Evolutionary conservation across 2,329 filamentous ascomycete genomes (phyloP), one percentile per base, ranked within the genome.

Genomic region (Mariannaea sp.): DNA sequence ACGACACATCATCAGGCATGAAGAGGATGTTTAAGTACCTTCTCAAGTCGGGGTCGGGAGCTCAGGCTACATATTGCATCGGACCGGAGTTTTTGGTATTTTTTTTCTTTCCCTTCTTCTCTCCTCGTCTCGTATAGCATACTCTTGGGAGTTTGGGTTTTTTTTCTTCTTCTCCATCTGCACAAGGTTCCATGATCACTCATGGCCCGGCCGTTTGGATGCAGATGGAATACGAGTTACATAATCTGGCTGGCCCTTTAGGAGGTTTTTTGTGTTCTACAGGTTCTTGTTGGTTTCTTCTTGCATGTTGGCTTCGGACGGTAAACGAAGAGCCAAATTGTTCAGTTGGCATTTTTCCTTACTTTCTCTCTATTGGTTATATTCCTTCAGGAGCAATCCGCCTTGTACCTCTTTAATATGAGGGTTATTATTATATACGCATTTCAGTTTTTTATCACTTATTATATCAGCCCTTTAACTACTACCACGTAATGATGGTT

Each of bases 1-100:
- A 67, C 68, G 69, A 73, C 78, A 65, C 64, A 64, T 24, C 22
- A 24, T 24, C 22, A 24, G 22, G 22, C 22, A 24, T 24, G 22
- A 24, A 24, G 22, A 24, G 22, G 8, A 8, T 8, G 22, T 24
- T 8, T 5, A n/a, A n/a, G n/a, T n/a, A 17, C 12, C 19, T n/a
- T 17, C 27, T 19, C 7, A 35, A 45, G 32, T 41, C 45, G 27
- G 12, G 13, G 33, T 29, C 17, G 26, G 36, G 40, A 22, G 19
- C 22, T n/a, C n/a, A 24, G 5, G 22, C 8, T 24, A 8, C 5
- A 8, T 36, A 17, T 42, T 65, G 63, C 65, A 68, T 71, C 61
- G 29, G 26, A 41, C 16, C 24, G 62, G 62, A 54, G 62, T 63
- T 65, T 13, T 20, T 38, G 47, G 49, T 32, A 20, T 42, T n/a